Evolutionary conservation across 768 basidiomycete species (phyloP).

Genomic region (Phaffia australis): DNA sequence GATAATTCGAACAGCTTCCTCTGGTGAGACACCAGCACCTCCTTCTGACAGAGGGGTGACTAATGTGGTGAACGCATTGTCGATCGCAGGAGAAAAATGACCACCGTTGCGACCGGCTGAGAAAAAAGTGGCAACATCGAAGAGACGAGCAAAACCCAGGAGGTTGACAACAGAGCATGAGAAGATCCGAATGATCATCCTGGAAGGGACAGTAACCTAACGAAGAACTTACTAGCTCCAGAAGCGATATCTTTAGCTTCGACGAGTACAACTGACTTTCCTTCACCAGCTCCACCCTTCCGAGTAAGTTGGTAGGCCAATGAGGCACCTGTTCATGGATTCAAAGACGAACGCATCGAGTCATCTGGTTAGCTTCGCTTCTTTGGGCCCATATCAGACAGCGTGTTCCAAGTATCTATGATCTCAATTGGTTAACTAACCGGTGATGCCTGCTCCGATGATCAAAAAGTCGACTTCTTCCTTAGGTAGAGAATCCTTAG

Average conservation of each 20-base stretch:
- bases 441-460: conserved; percentile 20
- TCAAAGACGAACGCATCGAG: background rate
- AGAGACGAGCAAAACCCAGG: background rate
- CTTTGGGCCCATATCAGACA: background rate
- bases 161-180: background rate
- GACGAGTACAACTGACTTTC: conserved; percentile 17
- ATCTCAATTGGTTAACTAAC: background rate
- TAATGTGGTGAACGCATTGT: conserved; percentile 7
- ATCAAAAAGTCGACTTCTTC: conserved; percentile 18
- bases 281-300: conserved; percentile 18
- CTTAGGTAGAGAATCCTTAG: background rate
- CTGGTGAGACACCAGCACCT: conserved; percentile 7
- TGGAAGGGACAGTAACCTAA: background rate
- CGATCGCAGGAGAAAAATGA: conserved; percentile 20
- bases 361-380: background rate
- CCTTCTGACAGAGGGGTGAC: conserved; percentile 15
- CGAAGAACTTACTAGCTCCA: conserved; percentile 20
- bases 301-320: conserved; percentile 25
- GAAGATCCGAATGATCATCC: background rate
- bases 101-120: conserved; percentile 24
- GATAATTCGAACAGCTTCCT: conserved; percentile 21
- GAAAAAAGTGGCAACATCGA: background rate
- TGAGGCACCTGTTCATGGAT: conserved; percentile 8
- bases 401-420: too few species aligned
- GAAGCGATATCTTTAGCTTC: conserved; percentile 26